Evolutionary conservation across 371 early-diverging fungal species (phyloP).

Genomic region (Mortierella polycephala): DNA sequence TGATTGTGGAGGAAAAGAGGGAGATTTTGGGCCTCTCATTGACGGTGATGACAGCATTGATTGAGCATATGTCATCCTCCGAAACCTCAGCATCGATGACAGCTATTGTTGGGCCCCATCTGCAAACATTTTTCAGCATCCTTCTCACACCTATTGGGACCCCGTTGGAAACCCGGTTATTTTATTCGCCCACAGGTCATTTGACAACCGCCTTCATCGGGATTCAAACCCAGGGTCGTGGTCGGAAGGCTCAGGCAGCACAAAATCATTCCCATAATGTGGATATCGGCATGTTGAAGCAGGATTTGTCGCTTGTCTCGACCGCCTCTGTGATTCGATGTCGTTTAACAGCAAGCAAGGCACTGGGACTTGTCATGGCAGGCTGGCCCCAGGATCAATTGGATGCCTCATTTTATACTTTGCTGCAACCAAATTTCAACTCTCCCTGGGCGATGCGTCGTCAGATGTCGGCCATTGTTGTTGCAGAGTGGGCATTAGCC

Average conservation of each 20-base stretch:
- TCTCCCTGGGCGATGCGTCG: constrained; percentile 87
- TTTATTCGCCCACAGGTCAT: constrained; percentile 72
- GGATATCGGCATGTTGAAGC: constrained; percentile 91
- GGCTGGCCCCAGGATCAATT: constrained; percentile 69
- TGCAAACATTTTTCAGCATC: constrained; percentile 56
- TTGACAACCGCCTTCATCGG: constrained; percentile 6
- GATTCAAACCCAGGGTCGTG: constrained; percentile 17
- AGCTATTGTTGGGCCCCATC: constrained; percentile 28
- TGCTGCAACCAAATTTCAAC: constrained; percentile 59
- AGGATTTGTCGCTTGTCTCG: constrained; percentile 88
- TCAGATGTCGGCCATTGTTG: constrained; percentile 78
- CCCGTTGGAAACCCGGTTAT: constrained; percentile 73
- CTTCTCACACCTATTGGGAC: constrained; percentile 83
- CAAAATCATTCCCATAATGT: constrained; percentile 68
- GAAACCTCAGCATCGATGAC: constrained; percentile 23
- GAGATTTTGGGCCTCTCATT: constrained; percentile 76
- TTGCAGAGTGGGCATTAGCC: constrained; percentile 86
- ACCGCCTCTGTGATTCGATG: constrained; percentile 83
- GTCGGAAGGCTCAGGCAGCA: constrained; percentile 33
- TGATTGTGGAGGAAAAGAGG: constrained; percentile 85
- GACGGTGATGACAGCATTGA: constrained; percentile 77
- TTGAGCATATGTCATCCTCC: constrained; percentile 32
- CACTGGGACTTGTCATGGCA: constrained; percentile 82
- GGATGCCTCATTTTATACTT: constrained; percentile 20
- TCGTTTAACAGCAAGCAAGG: constrained; percentile 80